Evolutionary conservation across 768 basidiomycete genomes (phyloP), one percentile per base, ranked within the genome.

Genomic region (Nidularia pulvinata): DNA sequence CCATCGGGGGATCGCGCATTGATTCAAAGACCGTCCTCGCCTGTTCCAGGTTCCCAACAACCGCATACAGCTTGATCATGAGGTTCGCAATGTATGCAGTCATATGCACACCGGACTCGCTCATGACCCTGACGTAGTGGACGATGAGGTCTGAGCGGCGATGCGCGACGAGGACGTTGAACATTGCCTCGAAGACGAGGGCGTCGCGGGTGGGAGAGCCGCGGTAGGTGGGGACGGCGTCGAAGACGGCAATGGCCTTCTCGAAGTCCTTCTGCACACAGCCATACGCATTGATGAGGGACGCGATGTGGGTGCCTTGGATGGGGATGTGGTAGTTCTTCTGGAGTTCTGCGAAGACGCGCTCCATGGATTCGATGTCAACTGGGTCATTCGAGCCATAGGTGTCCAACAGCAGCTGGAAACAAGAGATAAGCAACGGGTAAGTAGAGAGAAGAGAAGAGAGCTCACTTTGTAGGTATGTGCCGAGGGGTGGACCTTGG

Each of bases 81-180:
- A 88, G 77, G 73, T 98, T 98, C 30, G 89, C 90, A 58, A 98
- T 91, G 69, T 99, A 99, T 5, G 96, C 95, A 2, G 95, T 98
- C 84, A 94, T 88, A 61, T 90, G 89, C 6, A 95, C 83, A 33
- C 84, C 84, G 5, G 80, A 74, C 1, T 69, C 60, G 22, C 70
- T 72, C 74, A 98, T 84, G 53, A 83, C 81, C 33, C 72, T 65
- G 35, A 89, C 67, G 65, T 92, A 94, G 14, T 71, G 60, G 0
- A 86, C 85, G 25, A 95, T 79, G 46, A 95, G 81, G 58, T 95
- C 93, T 50, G 88, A 76, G 13, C 88, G 85, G 35, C 86, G 87
- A 65, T 88, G 84, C 4, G 84, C 86, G 46, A 93, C 85, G 42
- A 95, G 73, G 32, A 90, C 89, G 66, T 91, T 95, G 76, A 98